Percentiles rank a stretch among this genome's conserved stretches.
Conservation (phyloP, 495 filamentous ascomycete genomes). For the Neurospora sublineolata region DNA sequence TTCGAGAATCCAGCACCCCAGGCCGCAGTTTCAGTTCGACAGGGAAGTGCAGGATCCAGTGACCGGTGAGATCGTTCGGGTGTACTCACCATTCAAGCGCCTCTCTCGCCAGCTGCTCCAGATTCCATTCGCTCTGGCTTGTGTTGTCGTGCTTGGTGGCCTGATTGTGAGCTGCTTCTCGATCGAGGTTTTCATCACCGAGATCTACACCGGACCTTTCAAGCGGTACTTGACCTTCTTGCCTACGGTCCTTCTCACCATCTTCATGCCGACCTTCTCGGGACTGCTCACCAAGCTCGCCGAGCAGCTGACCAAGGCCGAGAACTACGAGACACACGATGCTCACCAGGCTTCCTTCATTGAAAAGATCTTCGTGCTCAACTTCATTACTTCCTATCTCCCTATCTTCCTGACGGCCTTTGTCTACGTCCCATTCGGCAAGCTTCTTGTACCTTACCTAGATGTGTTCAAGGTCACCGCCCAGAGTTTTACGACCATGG, state of each 20-base stretch:
- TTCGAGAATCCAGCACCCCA: conserved; percentile 63
- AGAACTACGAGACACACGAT: conserved; percentile 84
- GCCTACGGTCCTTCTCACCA: conserved; percentile 77
- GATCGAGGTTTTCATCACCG: conserved; percentile 91
- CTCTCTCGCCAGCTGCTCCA: conserved; percentile 71
- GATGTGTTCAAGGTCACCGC: conserved; percentile 75
- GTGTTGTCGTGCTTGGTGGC: conserved; percentile 56
- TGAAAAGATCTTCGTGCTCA: conserved; percentile 85
- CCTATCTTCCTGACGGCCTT: conserved; percentile 89
- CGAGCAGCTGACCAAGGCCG: conserved; percentile 66
- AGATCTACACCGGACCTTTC: conserved; percentile 85
- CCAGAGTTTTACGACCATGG: conserved; percentile 59
- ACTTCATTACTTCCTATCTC: conserved; percentile 95
- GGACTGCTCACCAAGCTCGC: conserved; percentile 67
- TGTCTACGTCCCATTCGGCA: conserved; percentile 91
- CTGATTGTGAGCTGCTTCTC: conserved; percentile 82
- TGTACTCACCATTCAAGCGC: conserved; percentile 70
- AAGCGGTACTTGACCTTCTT: conserved; percentile 77
- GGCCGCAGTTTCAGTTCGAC: conserved; percentile 71
- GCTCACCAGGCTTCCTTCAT: conserved; percentile 70
- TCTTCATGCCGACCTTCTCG: conserved; percentile 65
- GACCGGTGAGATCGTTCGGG: conserved; percentile 69
- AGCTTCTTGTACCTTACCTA: conserved; percentile 75
- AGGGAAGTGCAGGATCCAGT: conserved; percentile 63
- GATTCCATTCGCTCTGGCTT: conserved; percentile 74